Base-by-base conservation (phyloP, 192 early-diverging fungal genomes). In the Rhizoclosmatium globosum region DNA sequence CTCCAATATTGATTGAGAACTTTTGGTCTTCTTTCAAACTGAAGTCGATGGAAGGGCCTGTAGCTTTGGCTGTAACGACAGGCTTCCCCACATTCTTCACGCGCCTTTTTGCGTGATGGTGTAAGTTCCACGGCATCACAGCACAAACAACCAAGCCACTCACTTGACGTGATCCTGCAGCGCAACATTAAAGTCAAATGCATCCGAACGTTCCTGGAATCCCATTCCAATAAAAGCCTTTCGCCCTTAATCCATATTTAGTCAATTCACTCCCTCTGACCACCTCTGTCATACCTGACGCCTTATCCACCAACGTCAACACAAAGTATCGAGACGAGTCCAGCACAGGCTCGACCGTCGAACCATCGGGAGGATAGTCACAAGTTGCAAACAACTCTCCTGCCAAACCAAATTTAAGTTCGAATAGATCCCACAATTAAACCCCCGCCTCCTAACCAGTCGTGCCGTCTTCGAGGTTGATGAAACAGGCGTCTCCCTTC, bases 101-200 rank as follows among this genome's bases (percentile, higher is more conserved):
- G 31, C 78, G 71, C 47, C 84, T 85, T 39, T 45, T 31, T 31
- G 23, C 4, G 15, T 13, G 46, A 47, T 23, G 48, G 13, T 53
- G 76, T 7, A 9, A 31, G 31, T 31, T 31, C 31, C 31, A 31
- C 31, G 31, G 31, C 31, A 31, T 31, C 31, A 31, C 31, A 31
- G 31, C 31, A 31, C 31, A n/a, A n/a, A n/a, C n/a, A 61, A n/a
- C 19, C 19, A 4, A 62, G 60, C 21, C 21, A 21, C 80, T 57
- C 76, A 93, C 92, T 92, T 94, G 72, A 83, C 80, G 76, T 90
- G 91, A 82, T 97, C 95, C 83, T 95, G 94, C 3, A 97, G 81
- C 1, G 94, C 91, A 2, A 97, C 95, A 77, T 97, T 95, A 70
- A 95, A 95, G 80, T 97, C 95, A 85, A 97, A 97, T 2, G 95